Conservation (phyloP, 805 yeast species). For the Saccharomycopsis olivae region DNA sequence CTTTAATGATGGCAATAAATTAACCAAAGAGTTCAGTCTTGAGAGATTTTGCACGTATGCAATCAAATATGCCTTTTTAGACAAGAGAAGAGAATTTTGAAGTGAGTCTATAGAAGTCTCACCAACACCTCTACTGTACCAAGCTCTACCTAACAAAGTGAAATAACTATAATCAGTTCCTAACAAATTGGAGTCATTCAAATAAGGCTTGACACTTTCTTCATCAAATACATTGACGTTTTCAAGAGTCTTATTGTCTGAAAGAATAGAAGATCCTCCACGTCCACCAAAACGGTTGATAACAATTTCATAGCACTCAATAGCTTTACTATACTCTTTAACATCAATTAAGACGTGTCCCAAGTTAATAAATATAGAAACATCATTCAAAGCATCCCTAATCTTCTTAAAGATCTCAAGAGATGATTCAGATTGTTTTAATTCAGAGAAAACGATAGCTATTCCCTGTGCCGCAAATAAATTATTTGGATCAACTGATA, state of each 20-base stretch:
- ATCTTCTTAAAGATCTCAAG: conserved; percentile 80
- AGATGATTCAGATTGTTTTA: conserved; percentile 62
- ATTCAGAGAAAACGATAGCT: conserved; percentile 86
- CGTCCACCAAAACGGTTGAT: conserved; percentile 39
- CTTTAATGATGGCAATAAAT: conserved; percentile 33
- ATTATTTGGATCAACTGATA: conserved; percentile 72
- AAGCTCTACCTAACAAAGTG: conserved; percentile 74
- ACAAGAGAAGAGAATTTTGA: conserved; percentile 49
- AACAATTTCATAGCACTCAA: conserved; percentile 82
- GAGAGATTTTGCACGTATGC: conserved; percentile 24
- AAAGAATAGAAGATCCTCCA: conserved; percentile 4
- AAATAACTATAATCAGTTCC: conserved; percentile 51
- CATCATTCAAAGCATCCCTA: conserved; percentile 80
- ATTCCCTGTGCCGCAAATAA: conserved; percentile 97
- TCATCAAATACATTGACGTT: conserved; percentile 10
- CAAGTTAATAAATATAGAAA: conserved; percentile 70
- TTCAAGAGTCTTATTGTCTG: not conserved
- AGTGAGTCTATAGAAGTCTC: conserved; percentile 58
- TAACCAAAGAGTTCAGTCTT: too few species aligned
- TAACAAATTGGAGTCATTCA: conserved; percentile 31
- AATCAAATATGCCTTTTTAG: conserved; percentile 43
- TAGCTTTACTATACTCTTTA: conserved; percentile 74
- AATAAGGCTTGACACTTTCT: conserved; percentile 2
- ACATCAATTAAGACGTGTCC: conserved; percentile 83
- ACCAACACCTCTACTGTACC: conserved; percentile 67